Base-by-base conservation (phyloP, 2,329 filamentous ascomycete genomes). In the Ascochyta rabiei region DNA sequence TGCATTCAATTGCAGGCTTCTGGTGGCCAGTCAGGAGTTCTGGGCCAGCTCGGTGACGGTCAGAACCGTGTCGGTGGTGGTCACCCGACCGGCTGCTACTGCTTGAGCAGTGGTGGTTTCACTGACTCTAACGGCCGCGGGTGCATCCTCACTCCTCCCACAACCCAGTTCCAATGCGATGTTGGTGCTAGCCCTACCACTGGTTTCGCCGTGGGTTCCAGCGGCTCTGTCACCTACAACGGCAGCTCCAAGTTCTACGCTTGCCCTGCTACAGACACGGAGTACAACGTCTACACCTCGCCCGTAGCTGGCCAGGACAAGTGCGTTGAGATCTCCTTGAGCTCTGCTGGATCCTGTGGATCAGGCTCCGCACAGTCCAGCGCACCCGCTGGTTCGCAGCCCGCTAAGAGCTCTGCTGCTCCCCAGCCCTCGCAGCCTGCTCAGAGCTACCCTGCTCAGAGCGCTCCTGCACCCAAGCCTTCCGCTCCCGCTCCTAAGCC, bases 121-220 rank as follows among this genome's bases (percentile, higher is more conserved):
- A 82, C 77, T 16, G 86, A 89, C 67, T 70, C 75, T 42, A 77
- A 78, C 42, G 81, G 82, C 39, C 79, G 83, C 53, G 85, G 86
- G 18, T 89, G 87, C 66, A 86, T 87, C 72, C 75, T 88, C 66
- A 88, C 86, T 59, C 78, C 80, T 35, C 80, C 82, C 0, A 85
- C 84, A 1, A 80, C 78, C 24, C 82, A 86, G 42, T 82, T 85
- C 55, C 85, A 88, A 67, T 88, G 87, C 63, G 86, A 89, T 60
- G 60, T 66, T 18, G 81, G 82, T 41, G 81, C 81, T 12, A 55
- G 42, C 12, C 63, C 62, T 9, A 80, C 77, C 21, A 66, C 78
- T 28, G 86, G 85, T 26, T 89, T 88, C 73, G 75, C 77, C 7
- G 78, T 88, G 53, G 77, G 73, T 40, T 81, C 80, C 23, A 73